phyloP scores from a whole-genome alignment of 2,329 filamentous ascomycete genomes.

The Nigrospora sphaerica region DNA sequence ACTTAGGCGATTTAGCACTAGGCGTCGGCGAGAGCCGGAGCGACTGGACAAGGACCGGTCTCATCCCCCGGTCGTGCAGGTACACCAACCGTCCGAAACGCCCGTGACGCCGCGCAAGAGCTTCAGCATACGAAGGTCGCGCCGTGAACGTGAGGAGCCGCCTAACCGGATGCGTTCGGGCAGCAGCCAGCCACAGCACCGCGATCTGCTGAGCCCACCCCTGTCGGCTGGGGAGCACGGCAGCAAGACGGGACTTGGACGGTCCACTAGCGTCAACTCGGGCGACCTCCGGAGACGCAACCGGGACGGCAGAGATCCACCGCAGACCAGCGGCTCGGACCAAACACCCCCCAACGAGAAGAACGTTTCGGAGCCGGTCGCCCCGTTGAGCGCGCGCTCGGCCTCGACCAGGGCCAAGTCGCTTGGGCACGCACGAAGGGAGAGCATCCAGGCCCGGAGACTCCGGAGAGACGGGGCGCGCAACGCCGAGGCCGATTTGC shows the following conservation, averaged over 20 bases:
- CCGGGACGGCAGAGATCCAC: conserved; percentile 53
- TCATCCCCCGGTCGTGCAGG: conserved; percentile 65
- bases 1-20: conserved; percentile 83
- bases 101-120: conserved; percentile 68
- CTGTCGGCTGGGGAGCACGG: conserved; percentile 53
- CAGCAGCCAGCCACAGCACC: conserved; percentile 65
- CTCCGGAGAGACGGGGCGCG: conserved; percentile 64
- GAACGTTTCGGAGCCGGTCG: conserved; percentile 42
- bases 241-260: conserved; percentile 64
- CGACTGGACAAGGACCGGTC: conserved; percentile 57
- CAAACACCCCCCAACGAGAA: conserved; percentile 56
- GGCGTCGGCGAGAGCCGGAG: conserved; percentile 63
- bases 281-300: conserved; percentile 67
- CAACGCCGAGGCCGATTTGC: conserved; percentile 73
- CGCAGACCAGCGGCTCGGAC: conserved; percentile 72
- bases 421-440: conserved; percentile 78
- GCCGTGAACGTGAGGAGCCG: conserved; percentile 45
- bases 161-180: conserved; percentile 43
- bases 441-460: conserved; percentile 86
- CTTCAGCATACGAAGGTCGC: conserved; percentile 68
- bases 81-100: conserved; percentile 68
- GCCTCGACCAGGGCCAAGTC: conserved; percentile 75
- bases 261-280: conserved; percentile 88
- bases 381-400: conserved; percentile 44
- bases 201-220: conserved; percentile 71